Conservation (phyloP, 1,284 basidiomycete species). For the Sporisorium exsertum region DNA sequence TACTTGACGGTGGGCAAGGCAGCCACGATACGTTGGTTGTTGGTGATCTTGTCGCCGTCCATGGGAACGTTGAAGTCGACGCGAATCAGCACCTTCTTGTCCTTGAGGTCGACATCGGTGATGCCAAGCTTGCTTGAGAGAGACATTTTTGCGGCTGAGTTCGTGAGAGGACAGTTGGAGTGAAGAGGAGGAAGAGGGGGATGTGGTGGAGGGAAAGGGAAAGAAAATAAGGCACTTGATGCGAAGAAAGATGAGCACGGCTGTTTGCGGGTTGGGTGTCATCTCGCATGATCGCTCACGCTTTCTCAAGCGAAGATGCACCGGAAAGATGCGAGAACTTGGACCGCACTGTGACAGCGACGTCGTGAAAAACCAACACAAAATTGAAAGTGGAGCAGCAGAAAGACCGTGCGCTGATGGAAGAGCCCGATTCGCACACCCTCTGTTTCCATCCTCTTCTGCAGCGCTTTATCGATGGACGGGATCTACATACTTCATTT, state of each 20-base stretch:
- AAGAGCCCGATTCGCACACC: background rate
- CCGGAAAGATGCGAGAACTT: constrained; percentile 36
- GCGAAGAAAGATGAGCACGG: constrained; percentile 12
- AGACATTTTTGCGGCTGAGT: constrained; percentile 77
- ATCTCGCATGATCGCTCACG: background rate
- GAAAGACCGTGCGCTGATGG: constrained; percentile 15
- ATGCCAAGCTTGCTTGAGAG: constrained; percentile 84
- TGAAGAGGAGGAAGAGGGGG: background rate
- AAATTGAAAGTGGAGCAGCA: constrained; percentile 34
- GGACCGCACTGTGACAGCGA: constrained; percentile 3
- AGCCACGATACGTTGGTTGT: constrained; percentile 92
- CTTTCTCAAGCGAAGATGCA: background rate
- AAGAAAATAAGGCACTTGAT: background rate
- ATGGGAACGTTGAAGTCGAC: constrained; percentile 99
- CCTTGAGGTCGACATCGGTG: constrained; percentile 89
- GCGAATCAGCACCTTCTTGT: constrained; percentile 79
- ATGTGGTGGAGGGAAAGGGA: background rate
- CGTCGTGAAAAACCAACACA: constrained; percentile 26
- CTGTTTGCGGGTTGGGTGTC: constrained; percentile 10
- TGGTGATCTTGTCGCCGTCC: constrained; percentile 86
- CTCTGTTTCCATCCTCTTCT: constrained; percentile 13
- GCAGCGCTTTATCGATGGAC: constrained; percentile 30
- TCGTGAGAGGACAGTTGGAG: constrained; percentile 3
- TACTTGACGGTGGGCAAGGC: constrained; percentile 96
- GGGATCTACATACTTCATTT: background rate